Conservation (phyloP, 805 yeast species). For the Lachancea waltii region DNA sequence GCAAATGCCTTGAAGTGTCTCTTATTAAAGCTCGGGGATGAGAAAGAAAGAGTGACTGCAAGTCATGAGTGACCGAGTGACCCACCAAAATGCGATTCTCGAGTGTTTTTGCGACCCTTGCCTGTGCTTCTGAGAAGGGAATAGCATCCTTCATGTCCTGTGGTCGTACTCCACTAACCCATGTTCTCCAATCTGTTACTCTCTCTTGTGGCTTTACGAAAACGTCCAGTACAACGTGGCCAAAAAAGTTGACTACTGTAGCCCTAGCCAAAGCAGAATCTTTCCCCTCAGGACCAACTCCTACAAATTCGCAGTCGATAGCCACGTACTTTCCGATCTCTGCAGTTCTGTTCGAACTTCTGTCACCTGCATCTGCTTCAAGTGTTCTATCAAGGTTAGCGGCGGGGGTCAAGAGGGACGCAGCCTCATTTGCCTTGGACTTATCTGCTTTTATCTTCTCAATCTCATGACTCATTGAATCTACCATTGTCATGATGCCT, state of each 20-base stretch:
- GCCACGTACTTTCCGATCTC: conserved; percentile 70
- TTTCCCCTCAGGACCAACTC: conserved; percentile 69
- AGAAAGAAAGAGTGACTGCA: conserved; percentile 56
- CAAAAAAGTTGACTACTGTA: conserved; percentile 78
- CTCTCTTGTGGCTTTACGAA: conserved; percentile 69
- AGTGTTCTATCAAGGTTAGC: conserved; percentile 2
- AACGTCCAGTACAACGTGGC: conserved; percentile 61
- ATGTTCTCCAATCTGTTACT: conserved; percentile 88
- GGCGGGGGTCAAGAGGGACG: conserved; percentile 11
- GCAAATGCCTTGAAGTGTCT: conserved; percentile 64
- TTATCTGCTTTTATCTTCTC: conserved; percentile 17
- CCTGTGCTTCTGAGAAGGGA: conserved; percentile 60
- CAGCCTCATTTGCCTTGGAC: conserved; percentile 5
- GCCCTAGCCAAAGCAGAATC: conserved; percentile 78
- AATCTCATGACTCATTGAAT: conserved; percentile 28
- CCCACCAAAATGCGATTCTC: conserved; percentile 64
- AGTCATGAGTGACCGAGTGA: conserved; percentile 77
- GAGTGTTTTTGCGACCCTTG: conserved; percentile 45
- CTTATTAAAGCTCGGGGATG: conserved; percentile 60
- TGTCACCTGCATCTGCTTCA: conserved; percentile 1
- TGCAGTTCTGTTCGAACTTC: conserved; percentile 25
- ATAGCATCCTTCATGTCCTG: conserved; percentile 62
- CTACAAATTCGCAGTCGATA: conserved; percentile 92
- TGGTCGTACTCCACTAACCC: conserved; percentile 84
- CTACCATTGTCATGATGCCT: conserved; percentile 28